These are phyloP conservation scores for Dioscorea cayenensis DNA, from an alignment of 116 monocot genomes.

Conservation along the genomic window DNA sequence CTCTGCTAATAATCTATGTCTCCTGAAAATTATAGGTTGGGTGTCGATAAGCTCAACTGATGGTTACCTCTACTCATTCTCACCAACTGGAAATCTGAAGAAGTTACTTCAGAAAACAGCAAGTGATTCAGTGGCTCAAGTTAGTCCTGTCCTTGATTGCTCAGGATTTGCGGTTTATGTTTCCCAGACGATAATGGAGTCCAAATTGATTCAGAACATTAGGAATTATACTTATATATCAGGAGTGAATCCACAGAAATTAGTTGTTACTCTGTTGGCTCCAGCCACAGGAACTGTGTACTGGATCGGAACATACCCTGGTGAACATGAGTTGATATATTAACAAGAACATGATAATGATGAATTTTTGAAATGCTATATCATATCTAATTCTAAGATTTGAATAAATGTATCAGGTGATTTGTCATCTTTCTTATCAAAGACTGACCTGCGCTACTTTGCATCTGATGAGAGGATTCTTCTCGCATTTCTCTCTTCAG, in stretches of 20 bases:
- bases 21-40: conserved; percentile 53
- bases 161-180: conserved; percentile 72
- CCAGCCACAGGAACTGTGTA: conserved; percentile 82
- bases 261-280: conserved; percentile 46
- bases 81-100: conserved; percentile 59
- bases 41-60: conserved; percentile 83
- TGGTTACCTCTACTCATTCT: conserved; percentile 75
- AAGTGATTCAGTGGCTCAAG: conserved; percentile 52
- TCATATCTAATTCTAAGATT: background rate
- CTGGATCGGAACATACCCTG: conserved; percentile 51
- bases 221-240: conserved; percentile 58
- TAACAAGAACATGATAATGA: background rate
- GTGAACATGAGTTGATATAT: conserved; percentile 19
- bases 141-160: conserved; percentile 63
- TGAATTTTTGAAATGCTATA: background rate
- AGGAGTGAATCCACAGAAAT: conserved; percentile 41
- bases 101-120: conserved; percentile 60
- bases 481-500: conserved; percentile 58
- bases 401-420: conserved; percentile 30
- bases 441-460: conserved; percentile 55
- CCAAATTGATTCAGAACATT: conserved; percentile 36
- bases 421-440: conserved; percentile 42
- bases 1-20: background rate
- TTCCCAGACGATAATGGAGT: conserved; percentile 50
- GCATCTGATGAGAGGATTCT: conserved; percentile 55